These are phyloP conservation scores for Dalbergia cochinchinensis DNA, from an alignment of 306 rosid species.

Conservation along the genomic window DNA sequence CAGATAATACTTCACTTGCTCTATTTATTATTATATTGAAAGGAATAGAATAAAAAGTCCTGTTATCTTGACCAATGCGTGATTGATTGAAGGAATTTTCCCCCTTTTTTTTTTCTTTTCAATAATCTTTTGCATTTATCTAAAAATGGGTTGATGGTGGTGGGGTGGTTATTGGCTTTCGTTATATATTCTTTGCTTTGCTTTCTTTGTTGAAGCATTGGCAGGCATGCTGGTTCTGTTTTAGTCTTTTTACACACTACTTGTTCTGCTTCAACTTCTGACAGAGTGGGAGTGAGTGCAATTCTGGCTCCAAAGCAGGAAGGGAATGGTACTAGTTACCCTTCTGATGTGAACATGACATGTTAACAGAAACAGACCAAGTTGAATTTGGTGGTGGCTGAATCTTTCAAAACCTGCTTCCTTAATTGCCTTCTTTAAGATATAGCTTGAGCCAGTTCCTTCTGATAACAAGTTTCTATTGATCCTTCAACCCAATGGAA, in stretches of 20 bases:
- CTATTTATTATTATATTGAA: not conserved
- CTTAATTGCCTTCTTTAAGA: slow-evolving; percentile 38
- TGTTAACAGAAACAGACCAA: slow-evolving; percentile 48
- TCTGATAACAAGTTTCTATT: slow-evolving; percentile 30
- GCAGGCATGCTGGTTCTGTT: slow-evolving; percentile 61
- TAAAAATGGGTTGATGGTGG: slow-evolving; percentile 52
- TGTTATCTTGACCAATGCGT: slow-evolving; percentile 59
- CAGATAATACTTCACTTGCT: slow-evolving; percentile 62
- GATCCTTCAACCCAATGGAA: slow-evolving; percentile 59
- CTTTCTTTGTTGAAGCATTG: slow-evolving; percentile 59
- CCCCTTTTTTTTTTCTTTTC: slow-evolving; percentile 50
- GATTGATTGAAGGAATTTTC: slow-evolving; percentile 86
- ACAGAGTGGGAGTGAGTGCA: slow-evolving; percentile 65
- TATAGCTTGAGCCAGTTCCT: slow-evolving; percentile 40
- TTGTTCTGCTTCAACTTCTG: slow-evolving; percentile 55
- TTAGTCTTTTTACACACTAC: slow-evolving; percentile 51
- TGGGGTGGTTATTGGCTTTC: slow-evolving; percentile 47
- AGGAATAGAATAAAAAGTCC: slow-evolving; percentile 47
- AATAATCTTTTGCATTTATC: slow-evolving; percentile 58
- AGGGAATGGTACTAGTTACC: slow-evolving; percentile 37
- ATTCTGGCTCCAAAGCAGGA: slow-evolving; percentile 44
- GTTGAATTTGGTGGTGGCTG: slow-evolving; percentile 55
- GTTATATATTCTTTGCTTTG: slow-evolving; percentile 59
- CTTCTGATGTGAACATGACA: slow-evolving; percentile 56
- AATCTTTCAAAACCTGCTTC: slow-evolving; percentile 59